Evolutionary conservation across 2,329 filamentous ascomycete genomes (phyloP).

Genomic region (Fusarium musae): DNA sequence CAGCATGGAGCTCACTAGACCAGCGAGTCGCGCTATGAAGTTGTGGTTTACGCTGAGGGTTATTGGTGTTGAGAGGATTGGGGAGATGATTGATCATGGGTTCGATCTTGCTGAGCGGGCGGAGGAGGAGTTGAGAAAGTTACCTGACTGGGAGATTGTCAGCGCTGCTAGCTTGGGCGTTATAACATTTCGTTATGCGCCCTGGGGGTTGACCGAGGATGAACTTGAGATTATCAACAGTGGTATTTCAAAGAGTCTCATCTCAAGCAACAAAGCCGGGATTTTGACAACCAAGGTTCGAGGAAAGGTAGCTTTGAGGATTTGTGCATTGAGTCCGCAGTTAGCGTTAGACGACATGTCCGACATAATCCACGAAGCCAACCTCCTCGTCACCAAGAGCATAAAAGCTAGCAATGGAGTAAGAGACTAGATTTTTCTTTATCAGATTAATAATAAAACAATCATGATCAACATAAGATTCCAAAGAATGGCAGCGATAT

Average conservation of each 20-base stretch:
- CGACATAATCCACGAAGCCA: constrained; percentile 1
- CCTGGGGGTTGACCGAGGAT: background rate
- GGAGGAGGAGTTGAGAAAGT: constrained; percentile 21
- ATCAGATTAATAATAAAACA: constrained; percentile 5
- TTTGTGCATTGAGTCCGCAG: constrained; percentile 10
- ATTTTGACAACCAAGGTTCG: constrained; percentile 2
- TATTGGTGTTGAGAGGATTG: constrained; percentile 35
- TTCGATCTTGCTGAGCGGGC: constrained; percentile 38
- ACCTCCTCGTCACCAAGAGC: background rate
- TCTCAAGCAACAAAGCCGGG: constrained; percentile 11
- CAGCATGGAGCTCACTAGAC: constrained; percentile 40
- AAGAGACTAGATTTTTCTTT: background rate
- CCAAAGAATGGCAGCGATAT: background rate
- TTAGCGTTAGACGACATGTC: constrained; percentile 14
- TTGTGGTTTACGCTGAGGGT: constrained; percentile 42
- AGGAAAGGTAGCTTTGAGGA: constrained; percentile 1
- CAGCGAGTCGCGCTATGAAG: constrained; percentile 40
- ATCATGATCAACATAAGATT: background rate
- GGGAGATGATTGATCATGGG: constrained; percentile 41
- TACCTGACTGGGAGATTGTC: constrained; percentile 38
- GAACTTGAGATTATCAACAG: background rate
- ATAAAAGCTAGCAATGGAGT: background rate
- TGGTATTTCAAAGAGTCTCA: constrained; percentile 3
- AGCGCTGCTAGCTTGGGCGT: constrained; percentile 38
- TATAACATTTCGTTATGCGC: constrained; percentile 37